Percentiles rank a stretch among this genome's conserved stretches.
Conservation (phyloP, 768 basidiomycete genomes). For the Auriscalpium microsporum region DNA sequence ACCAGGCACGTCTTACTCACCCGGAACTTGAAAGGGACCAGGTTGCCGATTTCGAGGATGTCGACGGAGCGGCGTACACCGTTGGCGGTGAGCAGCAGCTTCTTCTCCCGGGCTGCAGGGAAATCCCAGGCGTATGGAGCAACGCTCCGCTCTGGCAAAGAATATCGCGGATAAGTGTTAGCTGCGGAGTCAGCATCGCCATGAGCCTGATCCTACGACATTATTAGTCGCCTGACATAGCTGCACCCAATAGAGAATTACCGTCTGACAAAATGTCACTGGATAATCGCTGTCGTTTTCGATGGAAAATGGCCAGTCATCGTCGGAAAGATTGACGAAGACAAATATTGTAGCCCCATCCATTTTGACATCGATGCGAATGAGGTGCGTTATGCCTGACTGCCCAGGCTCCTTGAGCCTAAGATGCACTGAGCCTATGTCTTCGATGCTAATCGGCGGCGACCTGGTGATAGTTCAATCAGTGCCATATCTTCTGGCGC, state of each 20-base stretch:
- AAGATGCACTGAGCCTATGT: conserved; percentile 79
- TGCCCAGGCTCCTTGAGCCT: conserved; percentile 43
- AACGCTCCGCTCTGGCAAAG: conserved; percentile 44
- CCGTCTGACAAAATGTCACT: conserved; percentile 68
- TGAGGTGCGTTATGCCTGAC: conserved; percentile 39
- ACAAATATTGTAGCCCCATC: conserved; percentile 87
- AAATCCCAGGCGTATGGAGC: conserved; percentile 88
- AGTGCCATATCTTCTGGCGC: background rate
- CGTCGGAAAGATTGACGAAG: conserved; percentile 54
- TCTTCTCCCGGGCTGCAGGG: conserved; percentile 78
- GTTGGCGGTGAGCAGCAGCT: conserved; percentile 56
- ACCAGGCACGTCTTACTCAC: conserved; percentile 32
- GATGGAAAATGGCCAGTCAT: conserved; percentile 82
- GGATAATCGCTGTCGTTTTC: conserved; percentile 80
- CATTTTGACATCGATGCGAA: conserved; percentile 72
- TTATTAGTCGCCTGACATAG: background rate
- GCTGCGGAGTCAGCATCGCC: conserved; percentile 37
- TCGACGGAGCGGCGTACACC: conserved; percentile 63
- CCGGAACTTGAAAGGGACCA: conserved; percentile 81
- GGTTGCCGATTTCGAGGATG: conserved; percentile 91
- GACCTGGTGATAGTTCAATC: conserved; percentile 49
- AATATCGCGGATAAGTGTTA: conserved; percentile 43
- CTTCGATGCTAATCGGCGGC: conserved; percentile 82
- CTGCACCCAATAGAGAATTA: conserved; percentile 22
- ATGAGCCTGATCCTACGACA: conserved; percentile 19